These are phyloP conservation scores for Starmera amethionina DNA, from an alignment of 805 yeast species.

Conservation along the genomic window DNA sequence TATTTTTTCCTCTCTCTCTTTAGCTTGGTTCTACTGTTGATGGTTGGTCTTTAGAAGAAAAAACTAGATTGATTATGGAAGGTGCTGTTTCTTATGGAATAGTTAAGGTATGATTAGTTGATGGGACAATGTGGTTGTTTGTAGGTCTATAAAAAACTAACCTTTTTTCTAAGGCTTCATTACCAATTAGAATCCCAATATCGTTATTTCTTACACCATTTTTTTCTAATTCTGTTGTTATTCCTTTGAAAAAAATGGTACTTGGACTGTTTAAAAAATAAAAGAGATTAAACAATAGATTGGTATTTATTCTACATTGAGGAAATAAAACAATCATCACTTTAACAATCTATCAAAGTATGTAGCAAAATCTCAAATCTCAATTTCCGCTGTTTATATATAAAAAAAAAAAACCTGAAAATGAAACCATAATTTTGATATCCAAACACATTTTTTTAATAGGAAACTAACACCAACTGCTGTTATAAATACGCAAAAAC, in stretches of 20 bases:
- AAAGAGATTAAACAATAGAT: background rate
- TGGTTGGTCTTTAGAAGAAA: constrained; percentile 34
- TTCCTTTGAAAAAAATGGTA: constrained; percentile 27
- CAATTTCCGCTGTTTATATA: too few relatives aligned
- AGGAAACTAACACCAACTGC: too few relatives aligned
- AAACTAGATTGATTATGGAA: constrained; percentile 47
- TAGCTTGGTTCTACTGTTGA: constrained; percentile 15
- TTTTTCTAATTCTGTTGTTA: constrained; percentile 41
- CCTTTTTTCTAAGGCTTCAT: constrained; percentile 18
- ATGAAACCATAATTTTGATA: too few relatives aligned
- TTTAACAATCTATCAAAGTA: too few relatives aligned
- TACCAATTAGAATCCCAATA: constrained; percentile 43
- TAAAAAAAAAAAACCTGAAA: too few relatives aligned
- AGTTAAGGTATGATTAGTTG: constrained; percentile 44
- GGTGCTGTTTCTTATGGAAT: constrained; percentile 71
- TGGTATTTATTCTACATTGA: too few relatives aligned
- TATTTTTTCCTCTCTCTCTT: background rate
- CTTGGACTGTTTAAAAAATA: background rate
- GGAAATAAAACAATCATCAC: too few relatives aligned
- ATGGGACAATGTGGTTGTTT: too few relatives aligned
- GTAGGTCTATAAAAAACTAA: too few relatives aligned
- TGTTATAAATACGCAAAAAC: too few relatives aligned
- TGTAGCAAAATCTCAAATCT: too few relatives aligned
- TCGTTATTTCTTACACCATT: constrained; percentile 47
- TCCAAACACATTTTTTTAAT: too few relatives aligned